Conservation (phyloP, 805 yeast species). For the Wickerhamomyces alni region DNA sequence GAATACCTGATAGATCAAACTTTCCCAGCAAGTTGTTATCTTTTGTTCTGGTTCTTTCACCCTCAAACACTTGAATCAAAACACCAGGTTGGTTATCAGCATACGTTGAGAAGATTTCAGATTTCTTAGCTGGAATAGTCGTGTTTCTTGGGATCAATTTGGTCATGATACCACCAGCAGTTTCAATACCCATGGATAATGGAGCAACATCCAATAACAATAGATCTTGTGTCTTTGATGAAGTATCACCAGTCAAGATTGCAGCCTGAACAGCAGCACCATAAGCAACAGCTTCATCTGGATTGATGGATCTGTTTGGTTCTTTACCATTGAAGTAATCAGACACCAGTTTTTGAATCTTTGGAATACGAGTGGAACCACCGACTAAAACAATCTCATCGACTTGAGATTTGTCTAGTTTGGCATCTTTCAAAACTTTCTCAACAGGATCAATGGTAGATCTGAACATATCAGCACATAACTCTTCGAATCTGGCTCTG, state of each 20-base stretch:
- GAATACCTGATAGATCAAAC: slow-evolving; percentile 93
- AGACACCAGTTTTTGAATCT: slow-evolving; percentile 92
- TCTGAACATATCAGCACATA: slow-evolving; percentile 94
- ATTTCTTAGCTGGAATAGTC: slow-evolving; percentile 97
- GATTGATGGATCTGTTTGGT: slow-evolving; percentile 97
- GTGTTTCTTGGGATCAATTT: slow-evolving; percentile 98
- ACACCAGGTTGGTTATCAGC: slow-evolving; percentile 99
- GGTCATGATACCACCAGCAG: slow-evolving; percentile 99
- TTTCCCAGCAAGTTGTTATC: slow-evolving; percentile 97
- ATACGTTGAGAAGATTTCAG: slow-evolving; percentile 95
- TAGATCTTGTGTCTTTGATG: slow-evolving; percentile 96
- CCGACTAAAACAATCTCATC: slow-evolving; percentile 95
- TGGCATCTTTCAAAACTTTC: slow-evolving; percentile 90
- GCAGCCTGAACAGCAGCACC: slow-evolving; percentile 99
- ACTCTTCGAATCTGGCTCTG: slow-evolving; percentile 98
- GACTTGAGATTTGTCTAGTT: slow-evolving; percentile 86
- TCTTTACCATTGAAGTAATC: slow-evolving; percentile 98
- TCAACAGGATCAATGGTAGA: slow-evolving; percentile 94
- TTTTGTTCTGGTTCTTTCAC: slow-evolving; percentile 96
- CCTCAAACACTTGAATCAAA: slow-evolving; percentile 95
- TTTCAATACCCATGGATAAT: slow-evolving; percentile 96
- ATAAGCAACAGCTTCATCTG: slow-evolving; percentile 99
- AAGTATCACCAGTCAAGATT: slow-evolving; percentile 93
- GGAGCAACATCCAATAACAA: slow-evolving; percentile 98
- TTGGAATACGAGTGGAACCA: slow-evolving; percentile 99